phyloP scores from a whole-genome alignment of 2,329 filamentous ascomycete species.

The Simplicillium aogashimaense region DNA sequence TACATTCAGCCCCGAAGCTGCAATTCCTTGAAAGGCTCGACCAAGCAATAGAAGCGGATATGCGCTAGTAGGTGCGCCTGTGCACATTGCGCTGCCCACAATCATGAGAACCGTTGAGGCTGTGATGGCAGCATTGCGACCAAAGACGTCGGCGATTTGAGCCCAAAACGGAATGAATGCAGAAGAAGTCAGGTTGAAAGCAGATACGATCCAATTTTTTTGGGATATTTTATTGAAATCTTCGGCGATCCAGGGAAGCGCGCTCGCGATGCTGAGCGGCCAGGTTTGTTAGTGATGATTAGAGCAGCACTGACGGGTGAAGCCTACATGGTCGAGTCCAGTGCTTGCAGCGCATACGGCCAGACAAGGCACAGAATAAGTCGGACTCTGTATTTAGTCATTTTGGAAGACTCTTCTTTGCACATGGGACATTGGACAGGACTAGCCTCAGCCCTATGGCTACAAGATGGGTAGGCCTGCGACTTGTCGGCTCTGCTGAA shows the following conservation, averaged over 20 bases:
- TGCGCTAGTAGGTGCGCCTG: slow-evolving; percentile 39
- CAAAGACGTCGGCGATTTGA: slow-evolving; percentile 56
- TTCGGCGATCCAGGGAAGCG: slow-evolving; percentile 44
- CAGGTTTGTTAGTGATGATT: slow-evolving; percentile 1
- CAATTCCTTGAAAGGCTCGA: slow-evolving; percentile 51
- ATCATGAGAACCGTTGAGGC: slow-evolving; percentile 45
- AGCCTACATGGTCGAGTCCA: slow-evolving; percentile 5
- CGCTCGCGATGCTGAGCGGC: slow-evolving; percentile 21
- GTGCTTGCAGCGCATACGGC: slow-evolving; percentile 5
- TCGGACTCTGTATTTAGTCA: slow-evolving; percentile 1
- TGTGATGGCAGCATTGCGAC: slow-evolving; percentile 49
- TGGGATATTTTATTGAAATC: slow-evolving; percentile 52
- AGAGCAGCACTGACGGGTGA: not conserved
- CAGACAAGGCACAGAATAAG: slow-evolving; percentile 5
- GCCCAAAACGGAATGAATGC: slow-evolving; percentile 59
- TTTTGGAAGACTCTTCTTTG: not conserved
- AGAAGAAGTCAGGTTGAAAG: slow-evolving; percentile 58
- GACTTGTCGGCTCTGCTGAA: not conserved
- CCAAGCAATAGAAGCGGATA: slow-evolving; percentile 54
- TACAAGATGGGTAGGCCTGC: not conserved
- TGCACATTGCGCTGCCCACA: slow-evolving; percentile 52
- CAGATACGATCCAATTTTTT: slow-evolving; percentile 60
- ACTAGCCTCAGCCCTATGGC: not conserved
- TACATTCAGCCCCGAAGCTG: slow-evolving; percentile 51
- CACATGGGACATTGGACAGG: not conserved